Evolutionary conservation across 768 basidiomycete species (phyloP).

Genomic region (Lentinula raphanica): DNA sequence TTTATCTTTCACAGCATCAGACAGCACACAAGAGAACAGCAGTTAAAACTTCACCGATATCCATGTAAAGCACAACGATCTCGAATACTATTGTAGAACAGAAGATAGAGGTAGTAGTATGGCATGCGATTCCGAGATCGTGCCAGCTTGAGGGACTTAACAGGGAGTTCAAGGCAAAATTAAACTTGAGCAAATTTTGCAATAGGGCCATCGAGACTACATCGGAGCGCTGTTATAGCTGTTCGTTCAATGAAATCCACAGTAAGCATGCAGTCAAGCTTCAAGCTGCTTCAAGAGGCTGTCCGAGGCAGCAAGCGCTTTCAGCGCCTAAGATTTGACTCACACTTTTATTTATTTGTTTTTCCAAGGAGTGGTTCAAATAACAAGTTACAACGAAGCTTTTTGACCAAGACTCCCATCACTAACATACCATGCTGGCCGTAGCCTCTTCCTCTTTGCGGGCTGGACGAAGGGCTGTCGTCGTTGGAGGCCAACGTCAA

Average conservation of each 20-base stretch:
- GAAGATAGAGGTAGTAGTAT: too few species aligned
- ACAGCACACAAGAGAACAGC: too few species aligned
- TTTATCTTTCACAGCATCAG: too few species aligned
- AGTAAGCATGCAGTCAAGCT: neutral
- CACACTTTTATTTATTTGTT: neutral
- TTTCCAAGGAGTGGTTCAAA: too few species aligned
- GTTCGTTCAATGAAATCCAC: neutral
- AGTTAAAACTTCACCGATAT: too few species aligned
- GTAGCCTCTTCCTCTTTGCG: conserved; percentile 11
- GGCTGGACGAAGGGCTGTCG: conserved; percentile 39
- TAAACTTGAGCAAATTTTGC: neutral
- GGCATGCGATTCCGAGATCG: too few species aligned
- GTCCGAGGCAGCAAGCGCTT: neutral
- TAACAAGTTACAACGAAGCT: neutral
- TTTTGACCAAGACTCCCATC: conserved; percentile 1
- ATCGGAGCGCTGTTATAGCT: neutral
- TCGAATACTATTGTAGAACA: too few species aligned
- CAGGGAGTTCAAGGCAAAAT: neutral
- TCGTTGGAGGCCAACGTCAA: conserved; percentile 43
- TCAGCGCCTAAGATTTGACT: too few species aligned
- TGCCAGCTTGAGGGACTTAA: too few species aligned
- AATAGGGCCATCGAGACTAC: neutral
- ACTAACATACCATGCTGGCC: neutral
- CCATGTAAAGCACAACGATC: too few species aligned
- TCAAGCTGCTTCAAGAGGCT: neutral